Percentiles rank a stretch among this genome's conserved stretches.
Evolutionary conservation across 768 basidiomycete species (phyloP).

Genomic region (Artomyces pyxidatus): DNA sequence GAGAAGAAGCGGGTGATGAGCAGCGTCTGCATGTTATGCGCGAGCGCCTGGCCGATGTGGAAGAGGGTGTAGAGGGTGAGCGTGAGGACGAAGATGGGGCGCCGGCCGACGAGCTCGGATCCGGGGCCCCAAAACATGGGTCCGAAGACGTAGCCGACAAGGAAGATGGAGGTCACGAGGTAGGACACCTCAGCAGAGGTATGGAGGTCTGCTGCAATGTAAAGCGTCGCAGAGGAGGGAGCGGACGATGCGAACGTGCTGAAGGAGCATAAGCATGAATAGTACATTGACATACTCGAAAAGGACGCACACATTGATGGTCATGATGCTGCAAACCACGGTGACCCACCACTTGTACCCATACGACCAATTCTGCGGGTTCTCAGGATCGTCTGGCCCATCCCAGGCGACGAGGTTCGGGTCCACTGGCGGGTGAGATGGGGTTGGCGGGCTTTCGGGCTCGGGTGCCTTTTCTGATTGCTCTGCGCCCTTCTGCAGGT

Average conservation of each 20-base stretch:
- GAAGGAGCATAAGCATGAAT: too few species aligned
- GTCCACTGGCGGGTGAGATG: too few species aligned
- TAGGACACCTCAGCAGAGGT: constrained; percentile 3
- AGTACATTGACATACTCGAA: background rate
- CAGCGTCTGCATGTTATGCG: constrained; percentile 9
- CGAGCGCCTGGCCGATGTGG: constrained; percentile 7
- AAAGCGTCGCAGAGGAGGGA: background rate
- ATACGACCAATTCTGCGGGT: constrained; percentile 10
- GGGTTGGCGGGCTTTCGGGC: too few species aligned
- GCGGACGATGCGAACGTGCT: constrained; percentile 12
- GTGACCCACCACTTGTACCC: constrained; percentile 7
- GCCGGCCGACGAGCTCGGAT: constrained; percentile 13
- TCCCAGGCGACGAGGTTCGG: constrained; percentile 7
- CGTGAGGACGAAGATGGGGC: constrained; percentile 7
- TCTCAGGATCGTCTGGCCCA: constrained; percentile 3
- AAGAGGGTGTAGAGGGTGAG: constrained; percentile 7
- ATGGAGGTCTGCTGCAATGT: background rate
- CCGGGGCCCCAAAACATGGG: constrained; percentile 16
- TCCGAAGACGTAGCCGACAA: constrained; percentile 8
- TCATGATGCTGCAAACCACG: background rate
- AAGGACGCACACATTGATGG: background rate
- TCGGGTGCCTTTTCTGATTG: too few species aligned
- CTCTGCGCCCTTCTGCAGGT: too few species aligned
- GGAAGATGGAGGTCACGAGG: constrained; percentile 8
- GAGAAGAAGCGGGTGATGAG: constrained; percentile 17